Conservation (phyloP, 768 basidiomycete species). For the Leccinum rimulosum region DNA sequence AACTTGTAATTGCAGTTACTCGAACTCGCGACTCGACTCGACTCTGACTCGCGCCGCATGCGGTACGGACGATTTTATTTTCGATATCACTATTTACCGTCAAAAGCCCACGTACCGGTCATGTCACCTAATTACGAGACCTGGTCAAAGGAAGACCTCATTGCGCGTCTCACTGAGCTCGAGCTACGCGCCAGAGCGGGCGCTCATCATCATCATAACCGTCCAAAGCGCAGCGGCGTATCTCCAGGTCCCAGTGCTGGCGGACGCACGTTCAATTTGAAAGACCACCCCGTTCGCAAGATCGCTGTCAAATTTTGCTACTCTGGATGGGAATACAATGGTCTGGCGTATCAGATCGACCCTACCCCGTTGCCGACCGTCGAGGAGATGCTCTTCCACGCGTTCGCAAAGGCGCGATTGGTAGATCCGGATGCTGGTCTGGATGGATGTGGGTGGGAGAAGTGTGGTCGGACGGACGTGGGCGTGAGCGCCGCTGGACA, state of each 20-base stretch:
- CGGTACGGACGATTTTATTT: slow-evolving; percentile 31
- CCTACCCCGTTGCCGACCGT: slow-evolving; percentile 83
- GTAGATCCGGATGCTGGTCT: slow-evolving; percentile 72
- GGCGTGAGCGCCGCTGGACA: slow-evolving; percentile 95
- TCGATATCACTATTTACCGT: slow-evolving; percentile 33
- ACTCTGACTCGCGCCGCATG: slow-evolving; percentile 16
- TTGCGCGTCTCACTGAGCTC: slow-evolving; percentile 58
- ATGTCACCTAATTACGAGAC: slow-evolving; percentile 47
- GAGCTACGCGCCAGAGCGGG: slow-evolving; percentile 35
- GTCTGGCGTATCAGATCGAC: slow-evolving; percentile 76
- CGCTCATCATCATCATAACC: slow-evolving; percentile 10
- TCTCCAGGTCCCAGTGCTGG: slow-evolving; percentile 12
- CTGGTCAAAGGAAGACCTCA: slow-evolving; percentile 69
- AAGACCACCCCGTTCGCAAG: slow-evolving; percentile 72
- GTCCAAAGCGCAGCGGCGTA: slow-evolving; percentile 8
- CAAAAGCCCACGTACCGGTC: slow-evolving; percentile 28
- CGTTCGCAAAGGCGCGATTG: slow-evolving; percentile 72
- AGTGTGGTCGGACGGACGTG: slow-evolving; percentile 91
- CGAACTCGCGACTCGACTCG: background rate
- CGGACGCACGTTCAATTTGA: slow-evolving; percentile 58
- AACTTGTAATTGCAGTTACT: background rate
- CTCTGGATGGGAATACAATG: slow-evolving; percentile 88
- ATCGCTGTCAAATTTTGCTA: slow-evolving; percentile 94
- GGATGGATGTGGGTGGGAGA: slow-evolving; percentile 87
- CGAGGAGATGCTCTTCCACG: slow-evolving; percentile 80